Evolutionary conservation across 352 stramenopile species (phyloP), one percentile per base, ranked within the genome.

Genomic region (Phytophthora palmivora): DNA sequence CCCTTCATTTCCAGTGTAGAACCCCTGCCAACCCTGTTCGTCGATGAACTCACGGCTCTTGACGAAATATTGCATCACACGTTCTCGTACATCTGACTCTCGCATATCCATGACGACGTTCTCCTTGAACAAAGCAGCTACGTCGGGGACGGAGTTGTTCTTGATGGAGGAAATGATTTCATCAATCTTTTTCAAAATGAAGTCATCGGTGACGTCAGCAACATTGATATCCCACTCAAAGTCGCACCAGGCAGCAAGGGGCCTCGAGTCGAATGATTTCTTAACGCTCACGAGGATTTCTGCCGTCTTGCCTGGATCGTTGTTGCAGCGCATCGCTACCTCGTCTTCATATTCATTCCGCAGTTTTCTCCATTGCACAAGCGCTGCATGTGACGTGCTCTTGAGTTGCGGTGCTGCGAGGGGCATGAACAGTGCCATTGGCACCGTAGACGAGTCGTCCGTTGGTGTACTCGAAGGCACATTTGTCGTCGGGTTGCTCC

Each of bases 131-230:
- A 68, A 30, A 38, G 43, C 38, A 14, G 21, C 44, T 22, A 68
- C 46, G 48, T 68, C 51, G 22, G 50, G 43, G 37, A 59, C 32
- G 26, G 41, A 42, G 21, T 59, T 54, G 49, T 67, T 60, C 12
- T 67, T 67, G 1, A 69, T 46, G 4, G 60, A 58, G 18, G 52
- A 56, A 16, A 63, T 63, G n/a, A 63, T 63, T 12, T 52, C 44
- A 36, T 66, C 58, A 5, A 66, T 30, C 58, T 66, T 58, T n/a
- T 32, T 12, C 2, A 60, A 33, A 6, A 67, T 43, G 18, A 67
- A 52, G 10, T 67, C 49, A 16, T 60, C 58, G 11, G 14, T 65
- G 46, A 58, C 46, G 7, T 22, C 36, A n/a, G 47, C 34, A 16
- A 55, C 18, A 14, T 30, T 26, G 12, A 63, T 30, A 3, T 49